Evolutionary conservation across 1,139 yeast species (phyloP).

Genomic region (Debaryomycetaceae sp.): DNA sequence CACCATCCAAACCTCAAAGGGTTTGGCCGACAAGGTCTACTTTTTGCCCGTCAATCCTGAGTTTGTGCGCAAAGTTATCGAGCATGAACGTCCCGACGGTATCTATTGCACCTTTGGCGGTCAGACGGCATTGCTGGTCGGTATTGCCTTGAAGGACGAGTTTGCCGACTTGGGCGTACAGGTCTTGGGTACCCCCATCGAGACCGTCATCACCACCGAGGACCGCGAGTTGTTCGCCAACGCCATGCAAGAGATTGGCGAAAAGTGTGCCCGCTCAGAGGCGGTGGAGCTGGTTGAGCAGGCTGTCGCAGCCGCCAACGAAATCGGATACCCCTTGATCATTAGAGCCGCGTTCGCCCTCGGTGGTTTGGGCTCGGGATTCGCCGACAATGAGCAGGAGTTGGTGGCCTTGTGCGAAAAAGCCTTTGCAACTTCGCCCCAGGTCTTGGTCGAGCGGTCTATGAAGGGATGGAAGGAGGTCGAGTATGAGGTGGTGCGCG

Average conservation of each 20-base stretch:
- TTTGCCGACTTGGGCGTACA: constrained; percentile 85
- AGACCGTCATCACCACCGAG: constrained; percentile 92
- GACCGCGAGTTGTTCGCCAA: constrained; percentile 92
- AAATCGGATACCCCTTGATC: constrained; percentile 90
- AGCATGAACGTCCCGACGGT: constrained; percentile 94
- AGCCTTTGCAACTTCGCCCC: constrained; percentile 95
- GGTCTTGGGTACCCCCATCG: constrained; percentile 94
- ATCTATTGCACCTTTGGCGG: constrained; percentile 97
- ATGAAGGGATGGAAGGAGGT: constrained; percentile 99
- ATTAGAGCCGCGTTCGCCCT: constrained; percentile 96
- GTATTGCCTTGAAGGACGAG: constrained; percentile 91
- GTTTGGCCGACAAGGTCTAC: constrained; percentile 95
- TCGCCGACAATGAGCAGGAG: constrained; percentile 84
- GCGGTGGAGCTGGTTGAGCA: constrained; percentile 75
- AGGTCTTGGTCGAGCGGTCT: constrained; percentile 87
- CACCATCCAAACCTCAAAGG: constrained; percentile 96
- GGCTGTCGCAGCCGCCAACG: constrained; percentile 75
- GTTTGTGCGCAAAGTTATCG: constrained; percentile 88
- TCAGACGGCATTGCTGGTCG: constrained; percentile 94
- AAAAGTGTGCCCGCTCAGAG: constrained; percentile 87
- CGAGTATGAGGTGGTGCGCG: constrained; percentile 98
- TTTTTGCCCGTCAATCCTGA: constrained; percentile 95
- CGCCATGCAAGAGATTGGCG: constrained; percentile 90
- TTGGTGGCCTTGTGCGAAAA: constrained; percentile 75
- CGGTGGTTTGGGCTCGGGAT: constrained; percentile 98